Percentiles rank a stretch among this genome's conserved stretches.
Conservation (phyloP, 768 basidiomycete genomes). For the Agrocybe chaxingu region DNA sequence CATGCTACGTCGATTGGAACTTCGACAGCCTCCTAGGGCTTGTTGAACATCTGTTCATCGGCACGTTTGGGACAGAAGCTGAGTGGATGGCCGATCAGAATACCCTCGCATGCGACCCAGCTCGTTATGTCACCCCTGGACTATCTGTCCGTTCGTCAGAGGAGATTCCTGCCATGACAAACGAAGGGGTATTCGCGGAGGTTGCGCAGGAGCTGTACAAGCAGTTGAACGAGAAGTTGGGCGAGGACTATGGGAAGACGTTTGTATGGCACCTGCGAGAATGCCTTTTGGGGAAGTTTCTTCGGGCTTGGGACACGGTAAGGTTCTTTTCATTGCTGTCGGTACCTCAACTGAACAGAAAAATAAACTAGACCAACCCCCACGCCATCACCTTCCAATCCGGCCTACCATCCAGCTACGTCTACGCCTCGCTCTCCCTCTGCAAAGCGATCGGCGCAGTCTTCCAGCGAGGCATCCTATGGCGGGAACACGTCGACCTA, state of each 20-base stretch:
- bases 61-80: constrained; percentile 4
- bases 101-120: neutral
- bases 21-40: constrained; percentile 13
- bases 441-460: constrained; percentile 15
- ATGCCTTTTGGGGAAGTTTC: constrained; percentile 11
- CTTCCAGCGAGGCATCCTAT: constrained; percentile 13
- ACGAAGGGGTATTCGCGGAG: constrained; percentile 4
- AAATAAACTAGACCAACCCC: constrained; percentile 3
- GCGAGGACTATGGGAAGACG: constrained; percentile 9
- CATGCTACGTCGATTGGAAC: constrained; percentile 8
- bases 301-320: constrained; percentile 14
- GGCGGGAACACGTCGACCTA: constrained; percentile 13
- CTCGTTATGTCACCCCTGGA: constrained; percentile 1
- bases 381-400: constrained; percentile 6
- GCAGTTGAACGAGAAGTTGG: constrained; percentile 2
- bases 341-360: neutral
- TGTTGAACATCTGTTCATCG: constrained; percentile 7
- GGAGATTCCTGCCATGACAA: neutral
- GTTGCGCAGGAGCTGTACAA: constrained; percentile 4
- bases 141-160: neutral
- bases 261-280: constrained; percentile 17
- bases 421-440: constrained; percentile 16
- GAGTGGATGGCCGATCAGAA: neutral
- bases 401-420: constrained; percentile 7
- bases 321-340: neutral